Percentiles rank a stretch among this genome's conserved stretches.
These are phyloP conservation scores for Russula vinacea DNA, from an alignment of 768 basidiomycete genomes.

Conservation along the genomic window DNA sequence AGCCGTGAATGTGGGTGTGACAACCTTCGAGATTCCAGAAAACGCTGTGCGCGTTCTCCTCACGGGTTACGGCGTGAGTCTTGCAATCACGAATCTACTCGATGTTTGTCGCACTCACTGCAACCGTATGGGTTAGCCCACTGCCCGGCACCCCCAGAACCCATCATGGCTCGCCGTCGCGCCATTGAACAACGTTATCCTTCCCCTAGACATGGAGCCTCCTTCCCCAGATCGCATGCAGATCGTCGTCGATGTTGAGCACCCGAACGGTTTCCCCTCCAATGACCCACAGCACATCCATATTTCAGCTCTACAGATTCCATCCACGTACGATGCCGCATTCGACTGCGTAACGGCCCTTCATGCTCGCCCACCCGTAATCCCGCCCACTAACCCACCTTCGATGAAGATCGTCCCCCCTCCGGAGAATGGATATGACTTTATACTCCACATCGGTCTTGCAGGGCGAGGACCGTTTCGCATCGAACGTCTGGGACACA, in stretches of 20 bases:
- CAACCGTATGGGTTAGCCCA: slow-evolving; percentile 32
- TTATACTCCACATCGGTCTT: slow-evolving; percentile 69
- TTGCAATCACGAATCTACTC: neutral
- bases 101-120: slow-evolving; percentile 17
- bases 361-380: slow-evolving; percentile 56
- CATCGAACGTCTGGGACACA: slow-evolving; percentile 65
- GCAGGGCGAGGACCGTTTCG: slow-evolving; percentile 65
- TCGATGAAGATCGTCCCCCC: slow-evolving; percentile 43
- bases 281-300: slow-evolving; percentile 45
- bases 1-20: slow-evolving; percentile 9
- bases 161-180: slow-evolving; percentile 72
- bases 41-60: slow-evolving; percentile 44
- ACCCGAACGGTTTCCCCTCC: slow-evolving; percentile 27
- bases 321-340: slow-evolving; percentile 58
- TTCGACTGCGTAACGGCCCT: slow-evolving; percentile 54
- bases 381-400: slow-evolving; percentile 29
- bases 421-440: slow-evolving; percentile 58
- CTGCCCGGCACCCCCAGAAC: slow-evolving; percentile 39
- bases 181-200: slow-evolving; percentile 55
- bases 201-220: slow-evolving; percentile 33
- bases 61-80: slow-evolving; percentile 54
- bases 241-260: slow-evolving; percentile 22
- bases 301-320: slow-evolving; percentile 57
- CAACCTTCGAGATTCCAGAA: slow-evolving; percentile 20
- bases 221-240: slow-evolving; percentile 31